Percentiles rank a stretch among this genome's conserved stretches.
Evolutionary conservation across 495 filamentous ascomycete genomes (phyloP).

Genomic region (Lasiosphaeria hispida): DNA sequence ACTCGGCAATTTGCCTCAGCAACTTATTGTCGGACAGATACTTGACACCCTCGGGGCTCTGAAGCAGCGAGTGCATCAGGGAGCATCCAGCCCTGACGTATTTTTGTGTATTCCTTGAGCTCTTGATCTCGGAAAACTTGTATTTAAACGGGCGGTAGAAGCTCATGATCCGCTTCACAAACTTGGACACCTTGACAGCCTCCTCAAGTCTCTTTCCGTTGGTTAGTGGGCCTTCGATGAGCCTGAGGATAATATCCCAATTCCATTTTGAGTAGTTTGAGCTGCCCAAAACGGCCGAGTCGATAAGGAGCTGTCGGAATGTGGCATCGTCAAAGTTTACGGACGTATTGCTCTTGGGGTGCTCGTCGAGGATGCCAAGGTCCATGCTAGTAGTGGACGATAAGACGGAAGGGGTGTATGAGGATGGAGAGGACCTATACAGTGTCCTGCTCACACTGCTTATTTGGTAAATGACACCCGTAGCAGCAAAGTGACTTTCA

Average conservation of each 20-base stretch:
- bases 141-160: conserved; percentile 98
- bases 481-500: conserved; percentile 73
- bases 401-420: conserved; percentile 35
- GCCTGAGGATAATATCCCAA: conserved; percentile 84
- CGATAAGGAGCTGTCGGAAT: conserved; percentile 81
- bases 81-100: conserved; percentile 89
- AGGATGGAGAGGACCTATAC: conserved; percentile 66
- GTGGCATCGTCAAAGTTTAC: conserved; percentile 80
- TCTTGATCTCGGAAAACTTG: conserved; percentile 80
- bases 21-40: conserved; percentile 92
- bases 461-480: conserved; percentile 90
- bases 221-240: conserved; percentile 91
- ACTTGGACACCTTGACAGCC: conserved; percentile 91
- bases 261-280: conserved; percentile 93
- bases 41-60: conserved; percentile 75
- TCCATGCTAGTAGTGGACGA: conserved; percentile 41
- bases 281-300: conserved; percentile 80
- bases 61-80: conserved; percentile 78
- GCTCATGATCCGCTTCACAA: conserved; percentile 87
- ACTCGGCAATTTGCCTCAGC: conserved; percentile 88
- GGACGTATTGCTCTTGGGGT: conserved; percentile 67
- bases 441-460: conserved; percentile 95
- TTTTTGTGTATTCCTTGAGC: conserved; percentile 87
- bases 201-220: conserved; percentile 91
- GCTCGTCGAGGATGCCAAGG: conserved; percentile 51